Conservation (phyloP, 2,329 filamentous ascomycete species). For the Phialophora macrospora region DNA sequence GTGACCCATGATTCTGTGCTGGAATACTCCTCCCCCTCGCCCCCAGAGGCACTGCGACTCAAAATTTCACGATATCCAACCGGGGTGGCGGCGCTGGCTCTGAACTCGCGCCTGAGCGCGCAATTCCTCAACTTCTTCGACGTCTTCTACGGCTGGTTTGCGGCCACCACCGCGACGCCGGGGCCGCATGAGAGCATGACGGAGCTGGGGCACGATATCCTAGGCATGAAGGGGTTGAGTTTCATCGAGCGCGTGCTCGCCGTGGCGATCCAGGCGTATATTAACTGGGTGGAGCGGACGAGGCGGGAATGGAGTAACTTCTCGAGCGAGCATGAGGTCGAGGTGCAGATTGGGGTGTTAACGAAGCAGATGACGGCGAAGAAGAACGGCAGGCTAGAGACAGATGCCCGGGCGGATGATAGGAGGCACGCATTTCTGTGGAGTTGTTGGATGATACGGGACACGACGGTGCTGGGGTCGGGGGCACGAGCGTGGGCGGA, state of each 20-base stretch:
- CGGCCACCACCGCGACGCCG: not conserved
- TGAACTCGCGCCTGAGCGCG: conserved; percentile 5
- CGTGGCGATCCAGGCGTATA: conserved; percentile 15
- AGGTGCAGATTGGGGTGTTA: conserved; percentile 5
- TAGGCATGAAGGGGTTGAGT: conserved; percentile 3
- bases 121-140: conserved; percentile 18
- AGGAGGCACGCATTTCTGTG: conserved; percentile 6
- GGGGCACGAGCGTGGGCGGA: conserved; percentile 11
- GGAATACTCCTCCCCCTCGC: not conserved
- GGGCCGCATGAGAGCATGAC: conserved; percentile 11
- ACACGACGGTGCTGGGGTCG: conserved; percentile 6
- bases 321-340: conserved; percentile 9
- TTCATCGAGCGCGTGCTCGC: conserved; percentile 10
- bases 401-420: not conserved
- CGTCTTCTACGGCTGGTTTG: conserved; percentile 15
- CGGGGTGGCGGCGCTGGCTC: conserved; percentile 5
- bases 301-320: conserved; percentile 14
- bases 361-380: too few species aligned
- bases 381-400: not conserved
- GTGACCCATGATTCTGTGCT: not conserved
- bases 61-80: conserved; percentile 3
- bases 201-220: conserved; percentile 12
- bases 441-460: conserved; percentile 16
- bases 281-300: conserved; percentile 14
- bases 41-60: not conserved